Evolutionary conservation across 2,329 filamentous ascomycete species (phyloP).

Genomic region (Diaporthe australafricana): DNA sequence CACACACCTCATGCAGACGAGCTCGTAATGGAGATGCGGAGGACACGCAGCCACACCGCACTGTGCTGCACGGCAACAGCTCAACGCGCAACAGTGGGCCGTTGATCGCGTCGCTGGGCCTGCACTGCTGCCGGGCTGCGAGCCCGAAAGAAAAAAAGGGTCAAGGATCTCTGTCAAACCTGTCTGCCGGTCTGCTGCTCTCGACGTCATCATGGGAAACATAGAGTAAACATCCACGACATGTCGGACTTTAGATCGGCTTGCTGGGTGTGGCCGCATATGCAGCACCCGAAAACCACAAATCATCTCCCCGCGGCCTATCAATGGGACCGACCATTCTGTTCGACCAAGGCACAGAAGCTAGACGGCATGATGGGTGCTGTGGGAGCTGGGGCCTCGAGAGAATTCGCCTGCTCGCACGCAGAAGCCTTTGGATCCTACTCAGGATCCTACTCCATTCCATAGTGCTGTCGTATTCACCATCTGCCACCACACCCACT

Average conservation of each 20-base stretch:
- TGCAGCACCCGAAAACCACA: background rate
- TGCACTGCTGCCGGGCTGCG: background rate
- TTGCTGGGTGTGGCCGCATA: background rate
- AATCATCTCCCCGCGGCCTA: background rate
- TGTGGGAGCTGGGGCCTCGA: background rate
- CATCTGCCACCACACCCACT: constrained; percentile 23
- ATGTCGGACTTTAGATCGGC: background rate
- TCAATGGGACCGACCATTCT: background rate
- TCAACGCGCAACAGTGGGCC: constrained; percentile 3
- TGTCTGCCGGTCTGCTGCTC: background rate
- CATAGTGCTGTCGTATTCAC: constrained; percentile 7
- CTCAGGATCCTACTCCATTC: constrained; percentile 7
- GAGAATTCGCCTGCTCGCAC: background rate
- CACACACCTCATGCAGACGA: background rate
- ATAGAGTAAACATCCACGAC: background rate
- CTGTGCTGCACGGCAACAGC: constrained; percentile 2
- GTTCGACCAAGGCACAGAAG: background rate
- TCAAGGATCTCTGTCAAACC: background rate
- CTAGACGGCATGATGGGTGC: background rate
- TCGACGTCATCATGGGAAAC: constrained; percentile 6
- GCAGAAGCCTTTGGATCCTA: constrained; percentile 2
- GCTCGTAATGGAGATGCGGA: constrained; percentile 16
- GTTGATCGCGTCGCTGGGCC: background rate
- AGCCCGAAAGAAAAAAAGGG: background rate
- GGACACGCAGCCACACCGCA: constrained; percentile 9